Conservation (phyloP, 768 basidiomycete genomes). For the Amylocystis lapponica region DNA sequence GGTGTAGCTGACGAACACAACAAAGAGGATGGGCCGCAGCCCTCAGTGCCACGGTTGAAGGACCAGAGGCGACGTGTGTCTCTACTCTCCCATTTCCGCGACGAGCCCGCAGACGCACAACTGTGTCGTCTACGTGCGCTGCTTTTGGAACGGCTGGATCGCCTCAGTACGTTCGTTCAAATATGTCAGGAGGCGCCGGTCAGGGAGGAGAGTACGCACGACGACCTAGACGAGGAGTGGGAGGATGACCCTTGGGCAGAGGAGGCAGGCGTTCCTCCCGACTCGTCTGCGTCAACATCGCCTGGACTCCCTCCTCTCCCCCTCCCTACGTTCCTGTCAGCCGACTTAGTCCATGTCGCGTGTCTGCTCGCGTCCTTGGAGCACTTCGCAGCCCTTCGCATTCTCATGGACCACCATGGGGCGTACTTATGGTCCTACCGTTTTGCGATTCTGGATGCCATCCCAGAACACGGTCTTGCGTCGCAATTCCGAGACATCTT, state of each 20-base stretch:
- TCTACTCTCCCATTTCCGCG: constrained; percentile 50
- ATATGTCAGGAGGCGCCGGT: constrained; percentile 41
- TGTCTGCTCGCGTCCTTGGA: constrained; percentile 60
- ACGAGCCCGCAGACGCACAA: constrained; percentile 54
- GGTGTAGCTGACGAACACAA: neutral
- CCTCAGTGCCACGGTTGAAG: constrained; percentile 21
- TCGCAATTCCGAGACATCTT: constrained; percentile 55
- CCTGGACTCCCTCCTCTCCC: constrained; percentile 38
- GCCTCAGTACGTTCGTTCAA: constrained; percentile 66
- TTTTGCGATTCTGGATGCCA: constrained; percentile 58
- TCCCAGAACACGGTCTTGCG: constrained; percentile 73
- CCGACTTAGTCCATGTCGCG: constrained; percentile 52
- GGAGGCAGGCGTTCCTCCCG: constrained; percentile 24
- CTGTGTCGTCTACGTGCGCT: constrained; percentile 58
- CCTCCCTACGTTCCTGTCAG: constrained; percentile 59
- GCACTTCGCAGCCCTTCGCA: constrained; percentile 50
- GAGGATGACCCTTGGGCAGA: constrained; percentile 79
- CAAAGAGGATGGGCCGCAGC: neutral
- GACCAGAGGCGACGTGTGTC: constrained; percentile 13
- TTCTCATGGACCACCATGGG: constrained; percentile 56
- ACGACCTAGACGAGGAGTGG: constrained; percentile 50
- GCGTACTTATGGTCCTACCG: constrained; percentile 61
- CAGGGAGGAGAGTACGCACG: constrained; percentile 12
- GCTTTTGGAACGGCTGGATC: constrained; percentile 65
- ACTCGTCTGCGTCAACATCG: constrained; percentile 7